Evolutionary conservation across 2,329 filamentous ascomycete genomes (phyloP), one percentile per base, ranked within the genome.

Genomic region (Chalara sp.): DNA sequence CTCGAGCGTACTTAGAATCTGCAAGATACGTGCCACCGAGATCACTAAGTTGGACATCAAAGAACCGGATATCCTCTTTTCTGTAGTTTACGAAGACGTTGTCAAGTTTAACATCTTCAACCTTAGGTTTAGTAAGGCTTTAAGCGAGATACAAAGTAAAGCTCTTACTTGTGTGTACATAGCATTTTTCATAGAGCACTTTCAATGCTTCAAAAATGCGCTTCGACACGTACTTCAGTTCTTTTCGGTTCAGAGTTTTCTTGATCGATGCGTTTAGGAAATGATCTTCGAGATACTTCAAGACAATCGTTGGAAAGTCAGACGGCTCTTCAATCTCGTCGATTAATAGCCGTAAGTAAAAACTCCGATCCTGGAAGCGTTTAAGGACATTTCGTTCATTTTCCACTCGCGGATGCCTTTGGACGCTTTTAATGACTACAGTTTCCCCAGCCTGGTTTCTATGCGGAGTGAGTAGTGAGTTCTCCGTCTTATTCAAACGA

Each of bases 81-180:
- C 42, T 43, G 31, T 55, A 55, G 33, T 55, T 50, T 13, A 55
- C 53, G 21, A 51, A 31, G 1, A 68, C 55, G 51, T 68, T 68
- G 35, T 66, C 56, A 6, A 58, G 65, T 49, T 69, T 69, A 41
- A 52, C 49, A 49, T 52, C 49, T 54, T 31, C 12, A 45, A 32
- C 28, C 31, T 39, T 39, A 29, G 28, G 28, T 44, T 50, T 12
- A 41, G 30, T 32, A 46, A 32, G 21, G 30, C 21, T 40, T 37
- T 10, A 32, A n/a, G 37, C 5, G 6, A 44, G 40, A 45, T 32
- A 28, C 3, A 8, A 44, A 33, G 30, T 2, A 21, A 47, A 12
- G 6, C 6, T 6, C 35, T 44, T 46, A 51, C 53, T 48, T 42
- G 46, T 53, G 40, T 53, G 48, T 33, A 56, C 51, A 47, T 47